Evolutionary conservation across 2,329 filamentous ascomycete species (phyloP).

Genomic region (Exophiala sideris): DNA sequence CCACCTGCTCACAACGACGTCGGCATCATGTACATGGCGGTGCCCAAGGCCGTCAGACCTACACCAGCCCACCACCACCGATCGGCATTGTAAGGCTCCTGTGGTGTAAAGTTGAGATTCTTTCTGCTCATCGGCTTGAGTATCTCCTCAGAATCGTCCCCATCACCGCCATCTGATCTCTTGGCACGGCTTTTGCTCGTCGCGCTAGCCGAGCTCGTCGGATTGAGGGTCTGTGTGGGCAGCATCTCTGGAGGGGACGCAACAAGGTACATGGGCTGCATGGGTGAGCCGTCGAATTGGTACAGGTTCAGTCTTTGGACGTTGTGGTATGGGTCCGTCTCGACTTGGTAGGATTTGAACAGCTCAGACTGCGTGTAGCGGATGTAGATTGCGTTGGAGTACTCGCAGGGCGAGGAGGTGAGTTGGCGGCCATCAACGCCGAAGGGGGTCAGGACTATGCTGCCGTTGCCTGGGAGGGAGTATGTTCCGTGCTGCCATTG

Average conservation of each 20-base stretch:
- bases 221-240: slow-evolving; percentile 64
- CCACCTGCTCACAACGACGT: slow-evolving; percentile 10
- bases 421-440: slow-evolving; percentile 65
- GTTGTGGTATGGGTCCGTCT: slow-evolving; percentile 59
- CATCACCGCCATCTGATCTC: slow-evolving; percentile 27
- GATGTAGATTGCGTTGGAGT: slow-evolving; percentile 56
- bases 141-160: slow-evolving; percentile 16
- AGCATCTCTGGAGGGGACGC: slow-evolving; percentile 65
- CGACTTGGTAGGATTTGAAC: slow-evolving; percentile 52
- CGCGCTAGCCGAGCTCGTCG: slow-evolving; percentile 41
- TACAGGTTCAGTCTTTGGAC: slow-evolving; percentile 63
- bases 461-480: slow-evolving; percentile 54
- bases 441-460: slow-evolving; percentile 59
- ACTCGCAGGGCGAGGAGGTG: slow-evolving; percentile 61
- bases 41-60: slow-evolving; percentile 45
- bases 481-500: slow-evolving; percentile 71
- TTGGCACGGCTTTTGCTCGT: slow-evolving; percentile 36
- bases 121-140: slow-evolving; percentile 29
- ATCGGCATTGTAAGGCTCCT: slow-evolving; percentile 38
- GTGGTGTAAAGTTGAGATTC: slow-evolving; percentile 30
- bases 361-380: slow-evolving; percentile 64
- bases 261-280: slow-evolving; percentile 66
- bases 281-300: slow-evolving; percentile 60
- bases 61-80: slow-evolving; percentile 49
- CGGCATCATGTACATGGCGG: slow-evolving; percentile 33